Base-by-base conservation (phyloP, 2,329 filamentous ascomycete species). In the Diaporthe citri region DNA sequence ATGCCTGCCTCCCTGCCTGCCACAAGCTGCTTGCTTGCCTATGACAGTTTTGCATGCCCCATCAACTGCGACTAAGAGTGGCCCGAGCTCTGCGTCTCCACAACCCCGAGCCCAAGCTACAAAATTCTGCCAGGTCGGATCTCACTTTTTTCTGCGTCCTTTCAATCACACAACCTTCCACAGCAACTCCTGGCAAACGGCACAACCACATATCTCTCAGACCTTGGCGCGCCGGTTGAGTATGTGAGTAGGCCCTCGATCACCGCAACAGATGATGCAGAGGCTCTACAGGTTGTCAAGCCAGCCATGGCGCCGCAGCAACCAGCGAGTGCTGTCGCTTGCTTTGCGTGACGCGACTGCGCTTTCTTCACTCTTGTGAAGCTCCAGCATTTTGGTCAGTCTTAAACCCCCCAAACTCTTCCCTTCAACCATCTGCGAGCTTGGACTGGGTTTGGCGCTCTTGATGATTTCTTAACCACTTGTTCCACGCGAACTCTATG, bases 381-480 rank as follows among this genome's bases (percentile, higher is more conserved):
- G 43, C 41, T 22, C 4, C 67, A 28, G 36, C 52, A 6, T 39
- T 46, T 28, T 46, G 69, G 75, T 76, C 46, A 57, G 75, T 76
- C n/a, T 15, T 8, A 17, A 17, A 57, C 13, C 28, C 70, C 7
- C 69, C 13, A 13, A n/a, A 28, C 1, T 17, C 15, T 36, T 3
- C 20, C n/a, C 5, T 36, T 20, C 60, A 51, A 55, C 51, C 34
- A 75, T 48, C 56, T 59, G 17, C 52, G 52, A 46, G 72, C 71
- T 64, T 59, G 73, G 75, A 73, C 73, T 73, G 70, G 75, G 74
- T 55, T 72, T 75, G 72, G 77, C 76, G 82, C 84, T 85, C 77
- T 79, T 91, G 90, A 91, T 90, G 90, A 91, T 85, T 81, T 82
- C 78, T 80, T 83, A 85, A 86, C 88, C 88, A 90, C 88, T 85